Conservation (phyloP, 1,284 basidiomycete genomes). For the Cutaneotrichosporon mucoides region DNA sequence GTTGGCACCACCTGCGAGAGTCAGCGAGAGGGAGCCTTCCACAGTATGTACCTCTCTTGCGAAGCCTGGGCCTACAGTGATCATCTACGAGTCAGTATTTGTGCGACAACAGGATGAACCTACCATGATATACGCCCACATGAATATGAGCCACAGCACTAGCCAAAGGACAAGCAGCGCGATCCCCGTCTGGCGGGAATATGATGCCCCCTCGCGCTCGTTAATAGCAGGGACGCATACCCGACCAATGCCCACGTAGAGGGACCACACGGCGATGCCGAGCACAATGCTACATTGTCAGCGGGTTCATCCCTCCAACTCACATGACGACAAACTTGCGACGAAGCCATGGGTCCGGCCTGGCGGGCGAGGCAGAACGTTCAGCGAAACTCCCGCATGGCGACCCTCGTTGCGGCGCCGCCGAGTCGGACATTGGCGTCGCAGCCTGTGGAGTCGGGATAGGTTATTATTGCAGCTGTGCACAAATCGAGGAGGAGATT, state of each 20-base stretch:
- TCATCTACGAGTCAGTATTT: slow-evolving; percentile 47
- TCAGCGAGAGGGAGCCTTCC: not conserved
- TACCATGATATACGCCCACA: slow-evolving; percentile 68
- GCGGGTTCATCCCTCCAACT: not conserved
- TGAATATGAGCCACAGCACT: slow-evolving; percentile 62
- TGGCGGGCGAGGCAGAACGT: not conserved
- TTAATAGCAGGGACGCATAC: slow-evolving; percentile 63
- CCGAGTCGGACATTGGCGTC: not conserved
- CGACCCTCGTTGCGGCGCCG: not conserved
- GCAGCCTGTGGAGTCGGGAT: not conserved
- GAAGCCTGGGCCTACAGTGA: slow-evolving; percentile 63
- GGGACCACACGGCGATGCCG: slow-evolving; percentile 42
- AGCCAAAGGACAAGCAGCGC: slow-evolving; percentile 59
- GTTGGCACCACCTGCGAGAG: not conserved
- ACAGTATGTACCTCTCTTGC: slow-evolving; percentile 59
- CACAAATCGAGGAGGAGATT: no score
- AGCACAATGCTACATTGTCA: slow-evolving; percentile 28
- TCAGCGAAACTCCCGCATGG: not conserved
- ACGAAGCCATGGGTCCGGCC: slow-evolving; percentile 21
- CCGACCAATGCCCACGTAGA: slow-evolving; percentile 66
- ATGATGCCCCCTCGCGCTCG: slow-evolving; percentile 49
- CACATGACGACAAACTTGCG: slow-evolving; percentile 33
- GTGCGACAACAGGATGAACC: slow-evolving; percentile 6
- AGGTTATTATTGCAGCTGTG: no score
- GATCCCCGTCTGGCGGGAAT: slow-evolving; percentile 56